Conservation (phyloP, 768 basidiomycete genomes). For the Termitomyces sp. region DNA sequence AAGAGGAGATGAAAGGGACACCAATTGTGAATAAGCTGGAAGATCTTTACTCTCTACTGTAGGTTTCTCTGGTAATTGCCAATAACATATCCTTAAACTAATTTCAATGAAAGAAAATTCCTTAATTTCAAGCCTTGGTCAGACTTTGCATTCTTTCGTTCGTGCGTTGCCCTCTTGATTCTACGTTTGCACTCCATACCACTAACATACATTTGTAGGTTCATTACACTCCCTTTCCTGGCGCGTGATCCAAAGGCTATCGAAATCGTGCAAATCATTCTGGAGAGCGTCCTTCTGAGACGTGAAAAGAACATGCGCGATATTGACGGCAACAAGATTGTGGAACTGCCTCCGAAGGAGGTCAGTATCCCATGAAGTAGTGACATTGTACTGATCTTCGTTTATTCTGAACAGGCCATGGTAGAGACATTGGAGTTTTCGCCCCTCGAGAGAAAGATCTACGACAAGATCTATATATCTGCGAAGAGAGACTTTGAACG, state of each 20-base stretch:
- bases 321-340: slow-evolving; percentile 78
- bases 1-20: slow-evolving; percentile 46
- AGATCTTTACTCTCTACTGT: slow-evolving; percentile 85
- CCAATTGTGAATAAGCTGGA: slow-evolving; percentile 94
- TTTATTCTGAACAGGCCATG: slow-evolving; percentile 37
- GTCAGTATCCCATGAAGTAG: slow-evolving; percentile 26
- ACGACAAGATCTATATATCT: slow-evolving; percentile 77
- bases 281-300: slow-evolving; percentile 81
- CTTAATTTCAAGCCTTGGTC: slow-evolving; percentile 79
- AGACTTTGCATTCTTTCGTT: slow-evolving; percentile 83
- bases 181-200: background rate
- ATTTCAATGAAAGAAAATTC: slow-evolving; percentile 54
- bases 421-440: slow-evolving; percentile 80
- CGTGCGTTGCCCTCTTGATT: slow-evolving; percentile 39
- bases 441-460: slow-evolving; percentile 76
- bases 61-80: slow-evolving; percentile 13
- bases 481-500: slow-evolving; percentile 80
- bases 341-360: slow-evolving; percentile 84
- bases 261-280: slow-evolving; percentile 91
- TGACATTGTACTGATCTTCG: background rate
- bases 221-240: slow-evolving; percentile 89
- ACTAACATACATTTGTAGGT: slow-evolving; percentile 36
- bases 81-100: background rate
- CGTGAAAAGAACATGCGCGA: slow-evolving; percentile 94
- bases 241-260: slow-evolving; percentile 89